Percentiles rank a stretch among this genome's conserved stretches.
Conservation (phyloP, 202 grass and related monocot species). For the Setaria viridis region DNA sequence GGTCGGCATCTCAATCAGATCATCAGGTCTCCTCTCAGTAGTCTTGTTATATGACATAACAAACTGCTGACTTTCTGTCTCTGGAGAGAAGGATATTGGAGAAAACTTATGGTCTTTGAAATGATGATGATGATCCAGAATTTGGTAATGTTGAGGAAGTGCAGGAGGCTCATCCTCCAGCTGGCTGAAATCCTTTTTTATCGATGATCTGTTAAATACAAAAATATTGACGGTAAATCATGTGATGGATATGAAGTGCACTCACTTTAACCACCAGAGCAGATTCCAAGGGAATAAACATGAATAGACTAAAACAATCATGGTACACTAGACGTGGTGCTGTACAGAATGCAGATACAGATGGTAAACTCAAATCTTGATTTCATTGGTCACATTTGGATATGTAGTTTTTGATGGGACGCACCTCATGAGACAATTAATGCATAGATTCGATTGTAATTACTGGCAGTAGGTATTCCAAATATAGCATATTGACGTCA, state of each 20-base stretch:
- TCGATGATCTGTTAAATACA: constrained; percentile 49
- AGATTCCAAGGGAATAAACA: constrained; percentile 29
- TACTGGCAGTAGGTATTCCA: neutral
- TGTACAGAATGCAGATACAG: constrained; percentile 10
- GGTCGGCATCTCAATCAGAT: constrained; percentile 56
- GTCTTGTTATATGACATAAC: constrained; percentile 71
- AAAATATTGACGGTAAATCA: constrained; percentile 15
- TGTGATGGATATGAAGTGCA: constrained; percentile 24
- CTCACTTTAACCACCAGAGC: constrained; percentile 13
- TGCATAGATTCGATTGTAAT: neutral
- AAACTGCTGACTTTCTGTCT: constrained; percentile 57
- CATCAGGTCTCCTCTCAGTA: constrained; percentile 43
- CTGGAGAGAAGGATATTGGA: constrained; percentile 50
- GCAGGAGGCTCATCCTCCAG: constrained; percentile 54
- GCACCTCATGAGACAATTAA: neutral
- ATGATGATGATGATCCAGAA: constrained; percentile 46
- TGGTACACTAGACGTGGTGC: neutral
- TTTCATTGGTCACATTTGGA: constrained; percentile 19
- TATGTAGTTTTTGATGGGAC: constrained; percentile 8
- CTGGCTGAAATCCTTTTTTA: constrained; percentile 47
- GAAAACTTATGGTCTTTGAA: constrained; percentile 56
- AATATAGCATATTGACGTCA: constrained; percentile 17
- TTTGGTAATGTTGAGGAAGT: constrained; percentile 51
- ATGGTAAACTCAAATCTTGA: neutral
- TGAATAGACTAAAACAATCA: constrained; percentile 27